Conservation (phyloP, 371 early-diverging fungal genomes). For the Choanephora cucurbitarum region DNA sequence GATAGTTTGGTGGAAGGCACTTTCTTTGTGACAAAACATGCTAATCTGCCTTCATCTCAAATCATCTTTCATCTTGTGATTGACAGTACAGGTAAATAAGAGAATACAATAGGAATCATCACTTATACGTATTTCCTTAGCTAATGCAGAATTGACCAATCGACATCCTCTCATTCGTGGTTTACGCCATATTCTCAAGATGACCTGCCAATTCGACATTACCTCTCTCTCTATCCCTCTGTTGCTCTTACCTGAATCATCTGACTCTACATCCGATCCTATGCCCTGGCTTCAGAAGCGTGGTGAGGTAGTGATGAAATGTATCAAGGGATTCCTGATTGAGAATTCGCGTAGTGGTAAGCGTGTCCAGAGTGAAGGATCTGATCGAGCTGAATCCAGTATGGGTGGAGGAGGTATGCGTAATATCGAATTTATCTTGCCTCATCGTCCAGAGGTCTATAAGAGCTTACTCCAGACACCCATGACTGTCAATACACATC, state of each 20-base stretch:
- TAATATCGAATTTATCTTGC: conserved; percentile 49
- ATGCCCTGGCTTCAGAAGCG: conserved; percentile 47
- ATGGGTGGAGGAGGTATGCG: conserved; percentile 41
- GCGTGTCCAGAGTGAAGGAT: conserved; percentile 31
- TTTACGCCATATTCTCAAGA: conserved; percentile 63
- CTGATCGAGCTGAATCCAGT: conserved; percentile 32
- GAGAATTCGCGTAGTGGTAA: conserved; percentile 55
- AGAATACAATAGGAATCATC: background rate
- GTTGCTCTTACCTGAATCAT: conserved; percentile 60
- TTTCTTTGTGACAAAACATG: conserved; percentile 77
- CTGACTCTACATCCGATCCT: conserved; percentile 24
- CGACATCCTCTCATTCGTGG: conserved; percentile 63
- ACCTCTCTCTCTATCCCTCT: conserved; percentile 67
- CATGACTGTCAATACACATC: background rate
- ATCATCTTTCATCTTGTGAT: conserved; percentile 74
- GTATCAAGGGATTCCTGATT: conserved; percentile 63
- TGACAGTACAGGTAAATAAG: conserved; percentile 47
- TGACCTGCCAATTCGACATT: conserved; percentile 70
- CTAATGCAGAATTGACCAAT: conserved; percentile 44
- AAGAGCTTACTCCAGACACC: background rate
- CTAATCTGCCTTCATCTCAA: conserved; percentile 74
- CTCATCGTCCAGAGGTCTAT: conserved; percentile 31
- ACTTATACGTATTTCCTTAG: conserved; percentile 26
- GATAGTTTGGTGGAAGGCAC: conserved; percentile 62
- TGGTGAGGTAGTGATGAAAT: conserved; percentile 63